Base-by-base conservation (phyloP, 23 red algal species). In the Gracilaria caudata region DNA sequence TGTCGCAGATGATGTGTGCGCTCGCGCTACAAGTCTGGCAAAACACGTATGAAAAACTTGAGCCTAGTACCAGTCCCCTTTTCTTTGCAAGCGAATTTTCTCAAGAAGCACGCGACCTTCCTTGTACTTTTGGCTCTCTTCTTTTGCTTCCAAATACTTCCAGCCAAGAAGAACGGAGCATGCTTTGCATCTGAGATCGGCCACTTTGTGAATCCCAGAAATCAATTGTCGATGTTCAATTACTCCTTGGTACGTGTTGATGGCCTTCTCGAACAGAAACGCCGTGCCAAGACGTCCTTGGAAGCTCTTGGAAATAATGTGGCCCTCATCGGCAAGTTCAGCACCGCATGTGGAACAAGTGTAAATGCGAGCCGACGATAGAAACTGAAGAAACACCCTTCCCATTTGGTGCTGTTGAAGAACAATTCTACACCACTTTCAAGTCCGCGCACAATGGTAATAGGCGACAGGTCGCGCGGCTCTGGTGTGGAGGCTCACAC, bases 101-200 rank as follows among this genome's bases (percentile, higher is more conserved):
- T 97, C 95, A 2, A 97, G 73, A n/a, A 97, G 80, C 23, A 94
- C 88, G 54, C 92, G 92, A 6, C 93, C 93, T 58, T 98, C 95
- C 85, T 98, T 98, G 37, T 98, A 98, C 75, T 92, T 93, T 57
- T 98, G 95, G 45, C 86, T 82, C 73, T 94, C 88, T 30, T 98
- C 95, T 37, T 92, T 91, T 26, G 95, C 95, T 53, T 98, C 90
- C 39, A 98, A 64, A 78, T 98, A 98, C 71, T 92, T 92, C 95
- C 95, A 98, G 25, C 95, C 95, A 4, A 98, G 86, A 20, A 91
- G 58, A 4, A 80, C 84, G 26, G 81, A 58, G 32, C 95, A 97
- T 12, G 93, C 95, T 21, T 88, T 97, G 84, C 95, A 97, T 45
- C 89, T 68, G 26, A 97, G 16, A 63, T 97, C 95, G 33, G 95